phyloP scores from a whole-genome alignment of 345 rosid genomes.

The Citrus trifoliata region DNA sequence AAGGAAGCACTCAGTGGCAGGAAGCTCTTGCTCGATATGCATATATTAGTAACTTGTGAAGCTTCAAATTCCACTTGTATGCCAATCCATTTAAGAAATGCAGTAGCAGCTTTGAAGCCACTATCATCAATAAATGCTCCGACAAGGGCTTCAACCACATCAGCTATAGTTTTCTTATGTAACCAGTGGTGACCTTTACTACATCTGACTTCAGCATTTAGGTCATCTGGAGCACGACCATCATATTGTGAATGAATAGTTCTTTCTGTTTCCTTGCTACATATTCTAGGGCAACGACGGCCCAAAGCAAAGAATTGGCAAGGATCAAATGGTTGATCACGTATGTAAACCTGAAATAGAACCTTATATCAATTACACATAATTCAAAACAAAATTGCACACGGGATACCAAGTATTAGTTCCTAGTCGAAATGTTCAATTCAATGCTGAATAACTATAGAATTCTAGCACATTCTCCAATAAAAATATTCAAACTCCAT shows the following conservation, averaged over 20 bases:
- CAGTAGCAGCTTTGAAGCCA: constrained; percentile 84
- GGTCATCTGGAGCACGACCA: constrained; percentile 18
- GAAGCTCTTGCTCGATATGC: constrained; percentile 52
- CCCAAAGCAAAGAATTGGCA: constrained; percentile 79
- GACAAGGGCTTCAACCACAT: constrained; percentile 86
- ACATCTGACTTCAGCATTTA: constrained; percentile 59
- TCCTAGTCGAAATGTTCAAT: constrained; percentile 2
- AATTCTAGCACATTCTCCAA: neutral
- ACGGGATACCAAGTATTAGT: neutral
- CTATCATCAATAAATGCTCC: constrained; percentile 90
- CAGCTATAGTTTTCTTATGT: constrained; percentile 82
- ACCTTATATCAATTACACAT: neutral
- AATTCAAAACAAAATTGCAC: neutral
- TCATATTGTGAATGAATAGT: constrained; percentile 38
- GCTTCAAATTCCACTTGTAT: constrained; percentile 62
- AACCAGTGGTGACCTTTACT: constrained; percentile 83
- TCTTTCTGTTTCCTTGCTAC: constrained; percentile 44
- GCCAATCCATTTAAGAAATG: constrained; percentile 90
- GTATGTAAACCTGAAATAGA: constrained; percentile 67
- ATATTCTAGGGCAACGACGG: constrained; percentile 57
- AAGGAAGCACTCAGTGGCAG: constrained; percentile 45
- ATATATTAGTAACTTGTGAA: constrained; percentile 48
- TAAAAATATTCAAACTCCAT: neutral
- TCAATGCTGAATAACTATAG: neutral
- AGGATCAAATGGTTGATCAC: constrained; percentile 85